Conservation (phyloP, 257 asterid genomes). For the Penstemon davidsonii region DNA sequence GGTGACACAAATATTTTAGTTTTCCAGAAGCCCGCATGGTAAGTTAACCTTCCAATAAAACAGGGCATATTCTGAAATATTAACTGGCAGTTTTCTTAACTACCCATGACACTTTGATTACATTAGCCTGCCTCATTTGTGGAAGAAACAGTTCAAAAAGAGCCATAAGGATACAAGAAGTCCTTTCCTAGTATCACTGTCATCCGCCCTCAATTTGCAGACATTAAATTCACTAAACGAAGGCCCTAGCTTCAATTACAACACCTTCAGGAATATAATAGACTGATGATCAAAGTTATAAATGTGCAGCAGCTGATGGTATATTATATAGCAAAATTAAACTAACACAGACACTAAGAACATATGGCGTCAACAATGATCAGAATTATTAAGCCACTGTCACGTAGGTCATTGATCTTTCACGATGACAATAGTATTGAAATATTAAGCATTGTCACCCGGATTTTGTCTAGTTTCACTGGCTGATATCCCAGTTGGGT, state of each 20-base stretch:
- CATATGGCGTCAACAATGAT: constrained; percentile 8
- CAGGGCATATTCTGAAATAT: background rate
- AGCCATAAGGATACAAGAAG: background rate
- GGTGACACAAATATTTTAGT: constrained; percentile 19
- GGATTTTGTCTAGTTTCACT: too few species aligned
- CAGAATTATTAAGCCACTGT: constrained; percentile 3
- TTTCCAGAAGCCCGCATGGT: background rate
- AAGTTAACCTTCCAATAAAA: background rate
- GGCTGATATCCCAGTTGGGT: too few species aligned
- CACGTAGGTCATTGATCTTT: constrained; percentile 1
- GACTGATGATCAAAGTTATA: background rate
- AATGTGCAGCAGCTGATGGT: background rate
- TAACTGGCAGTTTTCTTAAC: constrained; percentile 4
- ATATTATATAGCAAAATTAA: constrained; percentile 1
- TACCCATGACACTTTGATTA: background rate
- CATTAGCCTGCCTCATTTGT: constrained; percentile 13
- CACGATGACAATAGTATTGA: background rate
- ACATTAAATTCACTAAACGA: background rate
- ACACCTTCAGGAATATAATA: background rate
- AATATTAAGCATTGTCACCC: background rate
- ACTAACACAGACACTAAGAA: constrained; percentile 10
- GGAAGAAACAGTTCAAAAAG: background rate
- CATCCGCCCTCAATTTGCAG: background rate
- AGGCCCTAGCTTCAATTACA: constrained; percentile 8
- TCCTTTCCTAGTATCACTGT: background rate